Base-by-base conservation (phyloP, 2,329 filamentous ascomycete species). In the Monosporascus sp. region DNA sequence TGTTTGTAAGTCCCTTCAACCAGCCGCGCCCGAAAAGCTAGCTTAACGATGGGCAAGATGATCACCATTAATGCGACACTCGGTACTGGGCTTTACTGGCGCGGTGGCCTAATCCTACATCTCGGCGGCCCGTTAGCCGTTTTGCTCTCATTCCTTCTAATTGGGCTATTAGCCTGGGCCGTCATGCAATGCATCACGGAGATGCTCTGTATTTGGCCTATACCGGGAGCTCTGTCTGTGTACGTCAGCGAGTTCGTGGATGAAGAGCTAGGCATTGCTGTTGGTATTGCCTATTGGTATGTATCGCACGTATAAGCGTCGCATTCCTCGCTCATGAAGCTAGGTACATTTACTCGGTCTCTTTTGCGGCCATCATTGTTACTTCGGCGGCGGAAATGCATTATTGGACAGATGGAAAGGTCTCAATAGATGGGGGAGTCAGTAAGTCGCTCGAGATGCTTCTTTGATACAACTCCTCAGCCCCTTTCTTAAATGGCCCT, bases 181-280 rank as follows among this genome's bases (percentile, higher is more conserved):
- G 64, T 67, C n/a, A 68, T 63, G 61, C 63, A 68, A 46, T 67
- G 63, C 49, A 61, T 67, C 38, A 61, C 63, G 20, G 65, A 68
- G 44, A 56, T 68, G 51, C 54, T 67, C 11, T 68, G 64, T 52
- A 64, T 68, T 20, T 68, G 65, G 65, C 65, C 66, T 5, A 59
- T 70, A 15, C 65, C 66, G 1, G 66, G 67, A 22, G 66, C 66
- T 2, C 36, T 69, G 22, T 62, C 62, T 6, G 60, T 65, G 42
- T 69, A 65, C 42, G 65, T 68, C 9, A 60, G 65, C 50, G 63
- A 64, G 49, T 69, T 68, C 51, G 62, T 69, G 8, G 65, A 69
- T 41, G 56, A 53, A 9, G 66, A 68, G 38, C 55, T 69, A n/a
- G 66, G 65, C 6, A 65, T 68, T 25, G 60, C 60, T 6, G 61